Evolutionary conservation across 1,139 yeast species (phyloP).

Genomic region (Candida smagusa): DNA sequence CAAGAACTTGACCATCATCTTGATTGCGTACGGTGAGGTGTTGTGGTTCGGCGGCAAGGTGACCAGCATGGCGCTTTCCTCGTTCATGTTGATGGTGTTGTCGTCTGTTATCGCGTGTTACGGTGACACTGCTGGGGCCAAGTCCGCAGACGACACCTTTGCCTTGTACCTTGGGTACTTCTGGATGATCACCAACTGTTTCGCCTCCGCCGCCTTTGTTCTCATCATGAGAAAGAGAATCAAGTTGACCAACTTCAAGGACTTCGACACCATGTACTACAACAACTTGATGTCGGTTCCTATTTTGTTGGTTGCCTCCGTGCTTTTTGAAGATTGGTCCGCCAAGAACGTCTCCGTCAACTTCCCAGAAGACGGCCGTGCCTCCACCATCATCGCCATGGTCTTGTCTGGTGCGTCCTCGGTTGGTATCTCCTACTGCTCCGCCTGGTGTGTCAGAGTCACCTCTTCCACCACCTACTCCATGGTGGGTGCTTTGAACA

Average conservation of each 20-base stretch:
- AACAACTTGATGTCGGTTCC: constrained; percentile 93
- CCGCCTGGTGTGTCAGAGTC: constrained; percentile 99
- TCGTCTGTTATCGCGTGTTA: constrained; percentile 92
- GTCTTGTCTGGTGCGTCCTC: constrained; percentile 89
- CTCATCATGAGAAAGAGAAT: constrained; percentile 95
- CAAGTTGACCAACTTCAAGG: constrained; percentile 93
- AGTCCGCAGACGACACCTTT: constrained; percentile 27
- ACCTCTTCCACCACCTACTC: constrained; percentile 97
- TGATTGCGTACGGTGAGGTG: constrained; percentile 98
- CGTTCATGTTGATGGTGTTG: constrained; percentile 86
- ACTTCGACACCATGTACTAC: constrained; percentile 97
- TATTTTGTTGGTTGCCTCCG: constrained; percentile 70
- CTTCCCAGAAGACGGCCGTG: constrained; percentile 72
- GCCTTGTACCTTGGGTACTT: constrained; percentile 78
- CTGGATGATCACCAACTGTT: constrained; percentile 96
- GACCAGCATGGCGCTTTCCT: constrained; percentile 83
- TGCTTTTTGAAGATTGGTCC: constrained; percentile 91
- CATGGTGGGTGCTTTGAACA: constrained; percentile 98
- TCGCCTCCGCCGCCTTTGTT: constrained; percentile 91
- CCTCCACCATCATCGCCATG: constrained; percentile 75
- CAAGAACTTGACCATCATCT: constrained; percentile 93
- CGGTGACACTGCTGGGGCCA: constrained; percentile 54
- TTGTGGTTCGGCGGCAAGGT: constrained; percentile 95
- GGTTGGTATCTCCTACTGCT: constrained; percentile 95
- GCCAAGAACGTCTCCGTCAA: constrained; percentile 66